These are phyloP conservation scores for Aspergillus campestris DNA, from an alignment of 495 filamentous ascomycete genomes.

Conservation along the genomic window DNA sequence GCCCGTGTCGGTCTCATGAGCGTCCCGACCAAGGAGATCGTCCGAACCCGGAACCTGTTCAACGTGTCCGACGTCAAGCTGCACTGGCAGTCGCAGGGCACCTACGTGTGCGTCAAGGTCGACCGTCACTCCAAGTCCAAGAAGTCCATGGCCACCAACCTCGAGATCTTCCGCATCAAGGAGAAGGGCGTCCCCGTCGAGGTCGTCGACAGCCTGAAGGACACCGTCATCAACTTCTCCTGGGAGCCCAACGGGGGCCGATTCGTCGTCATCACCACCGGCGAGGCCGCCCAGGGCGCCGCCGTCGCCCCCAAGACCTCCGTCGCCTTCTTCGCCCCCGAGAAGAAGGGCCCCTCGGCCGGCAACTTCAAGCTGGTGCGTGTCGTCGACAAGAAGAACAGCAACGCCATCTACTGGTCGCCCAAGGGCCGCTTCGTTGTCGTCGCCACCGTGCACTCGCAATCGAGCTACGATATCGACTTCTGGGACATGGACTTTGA, in stretches of 20 bases:
- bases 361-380: constrained; percentile 94
- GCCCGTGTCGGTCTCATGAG: constrained; percentile 94
- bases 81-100: constrained; percentile 85
- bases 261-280: constrained; percentile 94
- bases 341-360: constrained; percentile 72
- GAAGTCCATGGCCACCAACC: constrained; percentile 91
- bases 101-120: constrained; percentile 96
- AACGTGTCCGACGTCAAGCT: constrained; percentile 95
- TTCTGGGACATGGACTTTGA: constrained; percentile 98
- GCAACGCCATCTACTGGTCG: constrained; percentile 99
- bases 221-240: constrained; percentile 97
- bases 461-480: constrained; percentile 88
- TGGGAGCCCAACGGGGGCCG: constrained; percentile 97
- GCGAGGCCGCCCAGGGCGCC: constrained; percentile 67
- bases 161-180: constrained; percentile 93
- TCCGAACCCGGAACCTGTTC: constrained; percentile 92
- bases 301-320: constrained; percentile 90
- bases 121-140: constrained; percentile 98
- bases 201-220: constrained; percentile 93
- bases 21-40: constrained; percentile 86
- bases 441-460: constrained; percentile 82
- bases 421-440: constrained; percentile 92
- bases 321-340: constrained; percentile 91
- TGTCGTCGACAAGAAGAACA: constrained; percentile 96
- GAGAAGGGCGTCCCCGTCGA: constrained; percentile 98